Percentiles rank a stretch among this genome's conserved stretches.
Conservation (phyloP, 228 moss, liverwort and hornwort genomes). For the Sphagnum magellanicum region DNA sequence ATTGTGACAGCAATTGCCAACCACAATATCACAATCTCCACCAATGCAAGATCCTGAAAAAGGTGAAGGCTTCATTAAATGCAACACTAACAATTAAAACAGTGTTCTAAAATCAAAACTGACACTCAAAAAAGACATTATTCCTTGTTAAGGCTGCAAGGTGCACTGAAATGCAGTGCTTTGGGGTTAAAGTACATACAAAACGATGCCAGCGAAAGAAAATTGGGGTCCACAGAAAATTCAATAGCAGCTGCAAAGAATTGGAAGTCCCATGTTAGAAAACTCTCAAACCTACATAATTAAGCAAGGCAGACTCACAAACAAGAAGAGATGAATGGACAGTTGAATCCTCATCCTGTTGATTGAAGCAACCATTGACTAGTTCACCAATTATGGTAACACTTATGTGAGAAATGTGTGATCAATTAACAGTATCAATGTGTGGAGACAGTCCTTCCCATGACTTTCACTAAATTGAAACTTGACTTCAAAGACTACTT, state of each 20-base stretch:
- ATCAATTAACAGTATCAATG: background rate
- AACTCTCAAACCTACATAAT: background rate
- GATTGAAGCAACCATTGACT: too few relatives aligned
- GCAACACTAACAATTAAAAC: background rate
- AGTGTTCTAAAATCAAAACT: background rate
- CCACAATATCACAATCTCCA: slow-evolving; percentile 68
- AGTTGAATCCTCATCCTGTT: too few relatives aligned
- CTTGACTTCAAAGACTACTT: background rate
- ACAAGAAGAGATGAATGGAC: too few relatives aligned
- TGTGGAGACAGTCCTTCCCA: background rate
- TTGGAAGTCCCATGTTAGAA: background rate
- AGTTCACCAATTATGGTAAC: background rate
- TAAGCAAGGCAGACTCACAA: background rate
- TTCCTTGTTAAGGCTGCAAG: background rate
- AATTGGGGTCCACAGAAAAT: slow-evolving; percentile 67
- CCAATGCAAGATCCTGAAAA: slow-evolving; percentile 55
- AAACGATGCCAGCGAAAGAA: slow-evolving; percentile 73
- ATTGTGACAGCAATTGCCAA: slow-evolving; percentile 66
- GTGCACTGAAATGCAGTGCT: background rate
- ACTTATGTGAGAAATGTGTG: background rate
- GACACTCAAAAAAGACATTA: background rate
- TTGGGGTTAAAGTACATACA: slow-evolving; percentile 31
- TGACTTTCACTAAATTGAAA: background rate
- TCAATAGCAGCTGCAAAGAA: slow-evolving; percentile 55
- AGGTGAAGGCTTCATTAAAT: too few relatives aligned